phyloP scores from a whole-genome alignment of 495 filamentous ascomycete species.

The Aspergillus cavernicola region DNA sequence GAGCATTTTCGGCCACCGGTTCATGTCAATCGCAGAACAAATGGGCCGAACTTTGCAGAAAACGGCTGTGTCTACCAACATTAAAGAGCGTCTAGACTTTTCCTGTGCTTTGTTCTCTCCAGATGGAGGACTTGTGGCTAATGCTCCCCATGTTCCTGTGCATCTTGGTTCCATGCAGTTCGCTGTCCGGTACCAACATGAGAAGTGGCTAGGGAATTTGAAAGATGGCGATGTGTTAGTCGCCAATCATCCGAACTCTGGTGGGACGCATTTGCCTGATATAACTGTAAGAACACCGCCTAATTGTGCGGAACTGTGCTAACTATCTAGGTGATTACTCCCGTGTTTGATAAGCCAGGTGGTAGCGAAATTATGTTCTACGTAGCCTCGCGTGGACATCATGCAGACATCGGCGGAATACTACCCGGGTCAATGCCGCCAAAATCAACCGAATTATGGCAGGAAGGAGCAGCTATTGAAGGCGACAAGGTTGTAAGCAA shows the following conservation, averaged over 20 bases:
- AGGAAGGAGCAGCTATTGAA: constrained; percentile 93
- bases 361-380: constrained; percentile 93
- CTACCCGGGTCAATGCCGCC: constrained; percentile 96
- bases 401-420: constrained; percentile 96
- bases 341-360: constrained; percentile 65
- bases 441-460: constrained; percentile 85
- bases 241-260: constrained; percentile 92
- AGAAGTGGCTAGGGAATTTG: constrained; percentile 85
- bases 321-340: constrained; percentile 57
- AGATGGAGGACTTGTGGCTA: constrained; percentile 87
- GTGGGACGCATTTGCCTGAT: constrained; percentile 84
- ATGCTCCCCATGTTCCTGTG: constrained; percentile 91
- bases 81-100: constrained; percentile 96
- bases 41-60: constrained; percentile 96
- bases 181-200: constrained; percentile 86
- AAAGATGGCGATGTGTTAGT: constrained; percentile 92
- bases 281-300: constrained; percentile 61
- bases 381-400: constrained; percentile 90
- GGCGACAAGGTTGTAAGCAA: constrained; percentile 91
- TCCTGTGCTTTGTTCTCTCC: constrained; percentile 94
- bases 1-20: constrained; percentile 92
- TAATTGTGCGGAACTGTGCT: background rate
- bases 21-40: constrained; percentile 99
- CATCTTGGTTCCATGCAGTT: constrained; percentile 77
- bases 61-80: constrained; percentile 95